Evolutionary conservation across 495 filamentous ascomycete genomes (phyloP), one percentile per base, ranked within the genome.

Genomic region (Xylaria intraflava): DNA sequence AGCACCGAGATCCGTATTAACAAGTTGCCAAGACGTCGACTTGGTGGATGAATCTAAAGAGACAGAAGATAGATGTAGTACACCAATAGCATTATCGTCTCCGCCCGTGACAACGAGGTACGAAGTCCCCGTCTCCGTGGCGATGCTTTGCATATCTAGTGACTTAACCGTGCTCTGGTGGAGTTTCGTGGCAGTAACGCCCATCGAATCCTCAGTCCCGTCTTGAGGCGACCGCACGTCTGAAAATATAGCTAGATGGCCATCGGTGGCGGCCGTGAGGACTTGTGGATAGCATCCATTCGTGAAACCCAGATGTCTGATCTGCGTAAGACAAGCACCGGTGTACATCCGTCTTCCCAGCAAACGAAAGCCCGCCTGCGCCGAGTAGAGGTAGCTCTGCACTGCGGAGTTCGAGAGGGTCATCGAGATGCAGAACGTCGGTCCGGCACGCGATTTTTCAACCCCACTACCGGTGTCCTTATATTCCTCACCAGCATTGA

Each of bases 141-240:
- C 1, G 67, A 48, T 2, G 60, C 51, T 2, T 14, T 48, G 55
- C 51, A 74, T 55, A 24, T 71, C 69, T 3, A 86, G 66, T 2
- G 73, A 68, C 65, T 90, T 90, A 61, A 93, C 77, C 45, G 83
- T 82, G 67, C 77, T 91, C 56, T 91, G 88, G 58, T 95, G 90
- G 36, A 90, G 62, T 52, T 70, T 74, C 29, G 76, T 62, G 3
- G 57, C 57, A 4, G 68, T 31, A 12, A 45, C 11, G 8, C 38
- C 6, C 1, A 8, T 12, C 30, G 8, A 39, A 29, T 24, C 41
- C 30, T 33, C 12, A 27, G 12, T 19, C 27, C 8, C 35, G 30
- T 14, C 0, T 2, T 6, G 22, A 2, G 31, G 35, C 2, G 12
- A 17, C 16, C 8, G 40, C 17, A 59, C 31, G 30, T 55, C 53